Percentiles rank a stretch among this genome's conserved stretches.
These are phyloP conservation scores for Epichloe baconii DNA, from an alignment of 2,329 filamentous ascomycete genomes.

Conservation along the genomic window DNA sequence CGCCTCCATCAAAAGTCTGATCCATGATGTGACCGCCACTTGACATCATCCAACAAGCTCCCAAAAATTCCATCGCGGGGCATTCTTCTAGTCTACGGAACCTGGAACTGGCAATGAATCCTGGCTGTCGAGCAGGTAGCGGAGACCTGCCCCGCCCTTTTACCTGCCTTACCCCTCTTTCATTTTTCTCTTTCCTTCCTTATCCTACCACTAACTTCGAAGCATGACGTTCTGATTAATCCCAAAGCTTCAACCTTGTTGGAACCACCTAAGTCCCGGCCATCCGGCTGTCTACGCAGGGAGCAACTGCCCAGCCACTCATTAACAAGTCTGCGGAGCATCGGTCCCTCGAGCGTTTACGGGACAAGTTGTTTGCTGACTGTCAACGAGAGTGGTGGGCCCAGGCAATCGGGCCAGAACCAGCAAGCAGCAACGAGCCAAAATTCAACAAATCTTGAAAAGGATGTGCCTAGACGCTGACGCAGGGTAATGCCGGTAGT, in stretches of 20 bases:
- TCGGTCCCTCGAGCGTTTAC: too few relatives aligned
- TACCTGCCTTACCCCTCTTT: conserved; percentile 3
- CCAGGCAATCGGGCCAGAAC: too few relatives aligned
- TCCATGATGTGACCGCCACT: conserved; percentile 7
- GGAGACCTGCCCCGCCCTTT: conserved; percentile 7
- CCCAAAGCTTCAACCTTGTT: too few relatives aligned
- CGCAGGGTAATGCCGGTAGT: too few relatives aligned
- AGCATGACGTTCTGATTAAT: background rate
- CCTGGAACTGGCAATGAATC: background rate
- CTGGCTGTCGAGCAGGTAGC: conserved; percentile 4
- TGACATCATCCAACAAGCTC: conserved; percentile 18
- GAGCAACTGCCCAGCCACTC: too few relatives aligned
- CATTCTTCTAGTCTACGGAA: conserved; percentile 13
- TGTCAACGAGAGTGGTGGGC: too few relatives aligned
- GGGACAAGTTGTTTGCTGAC: too few relatives aligned
- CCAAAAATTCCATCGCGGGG: conserved; percentile 20
- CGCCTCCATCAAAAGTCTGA: background rate
- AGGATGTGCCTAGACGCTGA: too few relatives aligned
- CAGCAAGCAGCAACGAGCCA: too few relatives aligned
- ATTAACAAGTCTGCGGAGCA: too few relatives aligned
- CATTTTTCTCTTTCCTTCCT: conserved; percentile 1
- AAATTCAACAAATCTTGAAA: too few relatives aligned
- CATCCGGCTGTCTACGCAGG: background rate
- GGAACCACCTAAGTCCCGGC: too few relatives aligned
- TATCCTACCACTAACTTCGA: background rate